Conservation (phyloP, 2,329 filamentous ascomycete genomes). For the Fusarium xylarioides region DNA sequence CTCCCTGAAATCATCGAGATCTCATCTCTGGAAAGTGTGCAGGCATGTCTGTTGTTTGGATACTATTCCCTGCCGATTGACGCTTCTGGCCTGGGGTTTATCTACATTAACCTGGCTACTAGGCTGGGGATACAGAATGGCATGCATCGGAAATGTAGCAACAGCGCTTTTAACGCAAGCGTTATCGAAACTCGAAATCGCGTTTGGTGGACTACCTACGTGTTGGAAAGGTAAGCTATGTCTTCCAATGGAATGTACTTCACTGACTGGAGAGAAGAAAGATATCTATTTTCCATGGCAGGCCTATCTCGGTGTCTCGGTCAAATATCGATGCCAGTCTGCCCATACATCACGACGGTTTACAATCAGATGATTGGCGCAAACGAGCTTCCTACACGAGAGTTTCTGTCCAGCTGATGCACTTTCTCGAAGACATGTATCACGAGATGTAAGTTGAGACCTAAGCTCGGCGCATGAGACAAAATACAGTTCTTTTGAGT, state of each 20-base stretch:
- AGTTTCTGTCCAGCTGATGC: not conserved
- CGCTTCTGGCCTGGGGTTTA: not conserved
- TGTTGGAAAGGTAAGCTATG: not conserved
- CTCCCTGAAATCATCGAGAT: not conserved
- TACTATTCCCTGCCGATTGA: slow-evolving; percentile 3
- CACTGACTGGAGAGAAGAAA: not conserved
- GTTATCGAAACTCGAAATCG: not conserved
- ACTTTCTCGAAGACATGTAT: slow-evolving; percentile 2
- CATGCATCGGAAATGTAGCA: slow-evolving; percentile 2
- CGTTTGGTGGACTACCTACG: not conserved
- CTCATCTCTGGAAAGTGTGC: slow-evolving; percentile 1
- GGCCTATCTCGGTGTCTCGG: not conserved
- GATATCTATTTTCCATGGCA: slow-evolving; percentile 3
- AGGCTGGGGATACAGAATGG: not conserved
- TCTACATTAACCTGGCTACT: not conserved
- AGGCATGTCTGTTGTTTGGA: not conserved
- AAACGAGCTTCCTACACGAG: not conserved
- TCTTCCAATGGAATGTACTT: not conserved
- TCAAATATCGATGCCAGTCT: slow-evolving; percentile 4
- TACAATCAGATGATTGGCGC: not conserved
- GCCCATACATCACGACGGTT: not conserved
- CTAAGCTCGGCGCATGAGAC: no score
- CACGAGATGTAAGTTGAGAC: not conserved
- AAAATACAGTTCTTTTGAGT: not conserved
- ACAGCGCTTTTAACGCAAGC: not conserved